phyloP scores from a whole-genome alignment of 768 basidiomycete species.

The Boletus rubropictus region DNA sequence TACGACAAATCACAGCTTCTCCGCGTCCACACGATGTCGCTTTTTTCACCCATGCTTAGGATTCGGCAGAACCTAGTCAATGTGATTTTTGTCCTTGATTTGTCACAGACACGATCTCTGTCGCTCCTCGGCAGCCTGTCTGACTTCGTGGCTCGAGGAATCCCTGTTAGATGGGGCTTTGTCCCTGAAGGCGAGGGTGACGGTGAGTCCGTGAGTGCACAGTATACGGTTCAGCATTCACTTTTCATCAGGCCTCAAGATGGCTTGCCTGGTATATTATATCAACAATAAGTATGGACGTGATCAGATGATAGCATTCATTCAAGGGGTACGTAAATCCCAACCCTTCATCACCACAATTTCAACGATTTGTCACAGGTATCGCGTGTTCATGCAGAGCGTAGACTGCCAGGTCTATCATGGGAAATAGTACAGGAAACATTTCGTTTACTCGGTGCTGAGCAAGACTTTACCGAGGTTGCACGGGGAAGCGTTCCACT shows the following conservation, averaged over 20 bases:
- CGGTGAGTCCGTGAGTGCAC: conserved; percentile 20
- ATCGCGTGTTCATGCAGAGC: conserved; percentile 31
- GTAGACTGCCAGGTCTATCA: conserved; percentile 32
- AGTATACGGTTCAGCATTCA: background rate
- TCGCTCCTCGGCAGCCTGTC: conserved; percentile 62
- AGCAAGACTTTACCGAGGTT: conserved; percentile 39
- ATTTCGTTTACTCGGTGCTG: conserved; percentile 35
- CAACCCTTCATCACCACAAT: background rate
- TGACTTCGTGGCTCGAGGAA: conserved; percentile 62
- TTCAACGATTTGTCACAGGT: conserved; percentile 28
- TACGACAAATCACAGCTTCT: conserved; percentile 22
- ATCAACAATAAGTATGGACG: conserved; percentile 58
- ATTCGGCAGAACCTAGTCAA: conserved; percentile 82
- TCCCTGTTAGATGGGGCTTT: conserved; percentile 82
- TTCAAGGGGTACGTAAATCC: conserved; percentile 41
- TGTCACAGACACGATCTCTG: conserved; percentile 56
- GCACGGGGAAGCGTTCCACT: conserved; percentile 24
- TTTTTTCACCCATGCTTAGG: conserved; percentile 72
- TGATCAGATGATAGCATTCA: conserved; percentile 55
- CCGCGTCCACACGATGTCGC: conserved; percentile 34
- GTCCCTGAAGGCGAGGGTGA: conserved; percentile 58
- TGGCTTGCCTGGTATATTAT: conserved; percentile 71
- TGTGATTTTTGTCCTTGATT: conserved; percentile 72
- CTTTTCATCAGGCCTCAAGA: conserved; percentile 44
- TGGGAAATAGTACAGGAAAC: conserved; percentile 39